phyloP scores from a whole-genome alignment of 768 basidiomycete species.

The Mycena belliarum region DNA sequence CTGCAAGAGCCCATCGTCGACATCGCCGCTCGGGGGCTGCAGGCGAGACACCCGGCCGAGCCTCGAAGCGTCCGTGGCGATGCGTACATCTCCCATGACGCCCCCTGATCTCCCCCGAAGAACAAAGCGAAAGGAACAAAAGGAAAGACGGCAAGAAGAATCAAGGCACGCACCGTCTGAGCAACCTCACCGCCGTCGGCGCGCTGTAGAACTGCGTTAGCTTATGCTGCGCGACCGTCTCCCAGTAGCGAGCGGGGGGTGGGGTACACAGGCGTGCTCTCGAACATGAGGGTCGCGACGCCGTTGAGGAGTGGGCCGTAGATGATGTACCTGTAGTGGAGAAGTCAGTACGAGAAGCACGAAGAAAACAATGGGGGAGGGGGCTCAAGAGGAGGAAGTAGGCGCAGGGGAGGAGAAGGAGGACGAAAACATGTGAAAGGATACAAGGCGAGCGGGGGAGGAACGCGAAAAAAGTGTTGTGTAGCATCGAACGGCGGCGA shows the following conservation, averaged over 20 bases:
- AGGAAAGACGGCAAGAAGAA: neutral
- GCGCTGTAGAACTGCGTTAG: conserved; percentile 96
- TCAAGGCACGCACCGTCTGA: conserved; percentile 53
- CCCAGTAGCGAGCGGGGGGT: conserved; percentile 97
- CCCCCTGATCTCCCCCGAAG: no score
- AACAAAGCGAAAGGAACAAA: neutral
- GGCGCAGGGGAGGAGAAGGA: neutral
- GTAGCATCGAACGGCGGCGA: neutral
- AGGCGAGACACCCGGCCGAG: no score
- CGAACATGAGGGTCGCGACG: conserved; percentile 87
- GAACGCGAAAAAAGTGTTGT: no score
- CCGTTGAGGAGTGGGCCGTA: conserved; percentile 93
- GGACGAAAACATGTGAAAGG: neutral
- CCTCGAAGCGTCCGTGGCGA: no score
- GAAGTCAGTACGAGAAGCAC: neutral
- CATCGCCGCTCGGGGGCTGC: no score
- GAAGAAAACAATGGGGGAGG: neutral
- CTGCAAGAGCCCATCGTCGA: no score
- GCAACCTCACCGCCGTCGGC: conserved; percentile 91
- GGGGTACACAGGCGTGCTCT: conserved; percentile 96
- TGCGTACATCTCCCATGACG: no score
- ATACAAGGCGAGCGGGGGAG: neutral
- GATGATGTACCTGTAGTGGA: conserved; percentile 70
- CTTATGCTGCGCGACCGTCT: conserved; percentile 89
- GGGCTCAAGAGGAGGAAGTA: neutral